Evolutionary conservation across 2,329 filamentous ascomycete species (phyloP).

Genomic region (Beauveria pseudobassiana): DNA sequence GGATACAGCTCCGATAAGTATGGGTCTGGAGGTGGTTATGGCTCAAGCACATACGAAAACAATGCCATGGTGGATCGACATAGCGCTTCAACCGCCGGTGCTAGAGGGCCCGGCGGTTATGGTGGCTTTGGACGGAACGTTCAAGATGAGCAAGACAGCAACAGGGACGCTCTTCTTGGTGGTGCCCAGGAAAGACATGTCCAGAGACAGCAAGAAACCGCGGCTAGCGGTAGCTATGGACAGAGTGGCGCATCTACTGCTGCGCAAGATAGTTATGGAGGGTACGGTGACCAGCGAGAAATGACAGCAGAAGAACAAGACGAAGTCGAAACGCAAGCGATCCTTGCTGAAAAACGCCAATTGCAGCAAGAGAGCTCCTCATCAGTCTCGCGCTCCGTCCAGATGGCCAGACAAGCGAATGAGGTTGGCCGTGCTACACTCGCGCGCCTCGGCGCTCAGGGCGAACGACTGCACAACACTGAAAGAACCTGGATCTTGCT

Average conservation of each 20-base stretch:
- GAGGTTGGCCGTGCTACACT: constrained; percentile 62
- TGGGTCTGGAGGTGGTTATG: constrained; percentile 44
- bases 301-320: constrained; percentile 78
- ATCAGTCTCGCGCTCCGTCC: constrained; percentile 31
- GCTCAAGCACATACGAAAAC: constrained; percentile 44
- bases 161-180: constrained; percentile 57
- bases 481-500: constrained; percentile 78
- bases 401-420: constrained; percentile 36
- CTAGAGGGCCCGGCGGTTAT: constrained; percentile 49
- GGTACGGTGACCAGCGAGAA: constrained; percentile 63
- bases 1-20: constrained; percentile 50
- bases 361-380: constrained; percentile 66
- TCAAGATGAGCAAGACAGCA: constrained; percentile 38
- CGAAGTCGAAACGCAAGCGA: constrained; percentile 59
- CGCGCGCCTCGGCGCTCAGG: constrained; percentile 67
- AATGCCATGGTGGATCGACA: constrained; percentile 22
- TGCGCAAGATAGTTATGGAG: constrained; percentile 32
- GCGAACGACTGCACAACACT: constrained; percentile 73
- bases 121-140: constrained; percentile 47
- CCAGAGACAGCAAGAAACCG: constrained; percentile 26
- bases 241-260: constrained; percentile 11
- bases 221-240: constrained; percentile 15
- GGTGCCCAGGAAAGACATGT: constrained; percentile 44
- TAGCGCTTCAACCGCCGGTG: constrained; percentile 20
- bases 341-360: constrained; percentile 47